Conservation (phyloP, 805 yeast species). For the Saccharomycopsis sp. region DNA sequence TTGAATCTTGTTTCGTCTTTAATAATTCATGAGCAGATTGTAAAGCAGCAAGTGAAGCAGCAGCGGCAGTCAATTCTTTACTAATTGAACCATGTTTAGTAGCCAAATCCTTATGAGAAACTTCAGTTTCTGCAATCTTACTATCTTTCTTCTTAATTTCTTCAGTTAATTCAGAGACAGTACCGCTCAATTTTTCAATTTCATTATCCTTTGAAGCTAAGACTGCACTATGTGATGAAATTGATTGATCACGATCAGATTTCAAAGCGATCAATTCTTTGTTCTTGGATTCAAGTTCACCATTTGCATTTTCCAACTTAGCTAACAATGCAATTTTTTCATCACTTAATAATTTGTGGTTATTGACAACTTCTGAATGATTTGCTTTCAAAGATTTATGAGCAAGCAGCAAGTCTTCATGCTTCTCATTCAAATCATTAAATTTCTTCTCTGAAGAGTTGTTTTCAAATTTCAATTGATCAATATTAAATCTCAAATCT, state of each 20-base stretch:
- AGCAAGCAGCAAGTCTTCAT: neutral
- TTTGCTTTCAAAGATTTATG: neutral
- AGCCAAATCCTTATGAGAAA: neutral
- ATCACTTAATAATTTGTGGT: neutral
- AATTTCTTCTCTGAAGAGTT: conserved; percentile 17
- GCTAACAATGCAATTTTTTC: neutral
- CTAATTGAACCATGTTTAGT: neutral
- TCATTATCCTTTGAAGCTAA: no score
- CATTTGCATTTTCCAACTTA: neutral
- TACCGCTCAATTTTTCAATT: no score
- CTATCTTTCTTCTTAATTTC: no score
- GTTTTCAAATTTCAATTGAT: conserved; percentile 12
- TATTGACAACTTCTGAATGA: neutral
- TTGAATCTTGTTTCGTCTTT: neutral
- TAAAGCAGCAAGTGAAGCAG: neutral
- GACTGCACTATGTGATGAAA: no score
- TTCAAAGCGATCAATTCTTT: no score
- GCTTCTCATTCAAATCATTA: conserved; percentile 12
- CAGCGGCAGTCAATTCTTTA: neutral
- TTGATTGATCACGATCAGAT: no score
- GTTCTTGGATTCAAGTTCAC: neutral
- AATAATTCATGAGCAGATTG: neutral
- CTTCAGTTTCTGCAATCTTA: neutral
- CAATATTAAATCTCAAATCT: conserved; percentile 12
- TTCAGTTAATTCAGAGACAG: no score